Percentiles rank a stretch among this genome's conserved stretches.
Evolutionary conservation across 768 basidiomycete genomes (phyloP).

Genomic region (Tricholoma terreum): DNA sequence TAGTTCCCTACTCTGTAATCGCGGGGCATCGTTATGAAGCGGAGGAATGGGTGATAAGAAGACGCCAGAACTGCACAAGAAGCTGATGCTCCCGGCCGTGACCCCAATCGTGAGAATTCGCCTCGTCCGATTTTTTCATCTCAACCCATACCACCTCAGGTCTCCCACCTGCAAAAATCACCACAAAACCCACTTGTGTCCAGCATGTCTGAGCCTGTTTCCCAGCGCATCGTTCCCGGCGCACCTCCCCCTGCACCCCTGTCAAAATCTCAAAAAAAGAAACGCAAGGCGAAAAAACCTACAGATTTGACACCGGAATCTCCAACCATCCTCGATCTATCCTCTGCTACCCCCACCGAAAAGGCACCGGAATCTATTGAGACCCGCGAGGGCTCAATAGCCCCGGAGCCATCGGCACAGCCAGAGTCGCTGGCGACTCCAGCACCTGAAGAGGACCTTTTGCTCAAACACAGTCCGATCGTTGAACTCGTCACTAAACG

Average conservation of each 20-base stretch:
- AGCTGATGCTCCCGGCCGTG: too few species aligned
- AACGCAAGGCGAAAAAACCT: slow-evolving; percentile 52
- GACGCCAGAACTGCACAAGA: too few species aligned
- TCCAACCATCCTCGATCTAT: slow-evolving; percentile 43
- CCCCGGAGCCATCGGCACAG: slow-evolving; percentile 44
- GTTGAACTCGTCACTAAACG: slow-evolving; percentile 80
- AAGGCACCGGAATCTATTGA: slow-evolving; percentile 47
- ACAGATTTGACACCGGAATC: slow-evolving; percentile 45
- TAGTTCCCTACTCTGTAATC: too few species aligned
- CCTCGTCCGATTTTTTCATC: slow-evolving; percentile 14
- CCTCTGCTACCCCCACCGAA: slow-evolving; percentile 45
- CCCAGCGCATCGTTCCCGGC: slow-evolving; percentile 67
- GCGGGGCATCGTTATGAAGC: too few species aligned
- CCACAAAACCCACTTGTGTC: slow-evolving; percentile 3
- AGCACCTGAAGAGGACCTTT: slow-evolving; percentile 42
- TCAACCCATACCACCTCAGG: slow-evolving; percentile 7
- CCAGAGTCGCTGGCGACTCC: slow-evolving; percentile 39
- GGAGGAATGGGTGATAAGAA: too few species aligned
- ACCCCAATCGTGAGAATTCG: slow-evolving; percentile 19
- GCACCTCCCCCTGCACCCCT: slow-evolving; percentile 61
- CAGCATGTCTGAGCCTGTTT: slow-evolving; percentile 38
- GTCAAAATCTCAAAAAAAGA: slow-evolving; percentile 71
- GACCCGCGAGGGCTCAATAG: slow-evolving; percentile 42
- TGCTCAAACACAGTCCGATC: slow-evolving; percentile 60
- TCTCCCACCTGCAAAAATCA: slow-evolving; percentile 13